Conservation (phyloP, 208 protist genomes). For the Crithidia thermophila region DNA sequence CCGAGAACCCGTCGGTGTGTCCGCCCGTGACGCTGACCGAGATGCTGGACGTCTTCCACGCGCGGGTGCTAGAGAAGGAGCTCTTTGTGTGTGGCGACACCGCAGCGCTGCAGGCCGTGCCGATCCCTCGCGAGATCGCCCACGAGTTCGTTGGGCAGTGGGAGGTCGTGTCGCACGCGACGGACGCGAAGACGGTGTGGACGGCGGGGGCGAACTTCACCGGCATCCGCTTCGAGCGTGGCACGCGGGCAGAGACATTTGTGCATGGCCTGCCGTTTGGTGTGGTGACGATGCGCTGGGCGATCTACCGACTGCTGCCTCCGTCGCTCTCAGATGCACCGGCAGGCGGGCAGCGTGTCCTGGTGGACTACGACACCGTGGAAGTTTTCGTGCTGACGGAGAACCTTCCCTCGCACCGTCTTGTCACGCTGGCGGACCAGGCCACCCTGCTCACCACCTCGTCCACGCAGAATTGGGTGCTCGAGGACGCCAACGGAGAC, state of each 20-base stretch:
- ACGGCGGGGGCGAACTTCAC: conserved; percentile 60
- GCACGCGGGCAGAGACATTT: conserved; percentile 44
- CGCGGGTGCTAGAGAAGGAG: conserved; percentile 63
- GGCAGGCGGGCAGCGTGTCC: conserved; percentile 27
- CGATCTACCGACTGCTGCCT: conserved; percentile 55
- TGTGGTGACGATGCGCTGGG: conserved; percentile 84
- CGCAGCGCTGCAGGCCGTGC: conserved; percentile 62
- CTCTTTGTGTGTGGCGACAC: conserved; percentile 73
- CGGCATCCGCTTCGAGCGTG: conserved; percentile 65
- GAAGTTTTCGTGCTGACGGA: conserved; percentile 81
- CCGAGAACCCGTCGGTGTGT: conserved; percentile 64
- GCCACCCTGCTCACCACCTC: conserved; percentile 62
- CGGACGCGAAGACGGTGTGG: conserved; percentile 50
- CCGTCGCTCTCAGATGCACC: neutral
- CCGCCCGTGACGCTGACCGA: conserved; percentile 58
- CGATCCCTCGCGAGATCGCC: conserved; percentile 62
- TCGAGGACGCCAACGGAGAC: conserved; percentile 28
- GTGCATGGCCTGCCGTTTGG: conserved; percentile 85
- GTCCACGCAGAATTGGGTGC: conserved; percentile 69
- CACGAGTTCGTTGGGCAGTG: conserved; percentile 74
- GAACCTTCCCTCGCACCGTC: conserved; percentile 58
- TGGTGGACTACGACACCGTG: conserved; percentile 82
- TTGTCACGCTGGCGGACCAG: conserved; percentile 75
- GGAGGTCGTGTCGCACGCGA: conserved; percentile 85
- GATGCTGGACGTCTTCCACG: conserved; percentile 77